Evolutionary conservation across 208 protist species (phyloP).

Genomic region (Trypanosoma brucei): DNA sequence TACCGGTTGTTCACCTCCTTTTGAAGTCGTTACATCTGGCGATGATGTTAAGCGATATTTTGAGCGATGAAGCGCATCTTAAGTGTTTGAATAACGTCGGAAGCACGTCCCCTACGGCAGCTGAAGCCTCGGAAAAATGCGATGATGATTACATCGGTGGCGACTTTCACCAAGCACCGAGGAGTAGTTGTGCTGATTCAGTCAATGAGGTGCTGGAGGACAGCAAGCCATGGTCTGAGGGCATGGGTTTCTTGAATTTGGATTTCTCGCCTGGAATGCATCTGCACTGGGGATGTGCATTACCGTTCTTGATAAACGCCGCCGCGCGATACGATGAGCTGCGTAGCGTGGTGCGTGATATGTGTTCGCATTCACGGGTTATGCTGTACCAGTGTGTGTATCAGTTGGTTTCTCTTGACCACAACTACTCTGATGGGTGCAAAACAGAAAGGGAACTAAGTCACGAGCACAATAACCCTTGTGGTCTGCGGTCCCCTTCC

Average conservation of each 20-base stretch:
- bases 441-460: neutral
- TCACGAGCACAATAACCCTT: constrained; percentile 6
- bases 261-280: constrained; percentile 56
- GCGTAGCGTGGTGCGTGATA: constrained; percentile 46
- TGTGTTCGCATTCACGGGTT: constrained; percentile 55
- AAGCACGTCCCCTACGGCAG: no score
- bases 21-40: constrained; percentile 77
- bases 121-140: neutral
- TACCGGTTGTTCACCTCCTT: constrained; percentile 66
- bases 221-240: constrained; percentile 1
- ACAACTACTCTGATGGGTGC: constrained; percentile 27
- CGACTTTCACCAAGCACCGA: neutral
- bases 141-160: neutral
- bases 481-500: neutral
- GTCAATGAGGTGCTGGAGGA: neutral
- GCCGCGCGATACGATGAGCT: constrained; percentile 41
- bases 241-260: constrained; percentile 39
- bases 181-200: neutral
- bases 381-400: constrained; percentile 74
- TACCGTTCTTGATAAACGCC: constrained; percentile 45
- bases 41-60: constrained; percentile 40
- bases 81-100: no score
- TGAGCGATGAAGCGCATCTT: constrained; percentile 1
- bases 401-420: constrained; percentile 65
- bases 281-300: constrained; percentile 55